Conservation (phyloP, 257 asterid genomes). For the Fraxinus excelsior region DNA sequence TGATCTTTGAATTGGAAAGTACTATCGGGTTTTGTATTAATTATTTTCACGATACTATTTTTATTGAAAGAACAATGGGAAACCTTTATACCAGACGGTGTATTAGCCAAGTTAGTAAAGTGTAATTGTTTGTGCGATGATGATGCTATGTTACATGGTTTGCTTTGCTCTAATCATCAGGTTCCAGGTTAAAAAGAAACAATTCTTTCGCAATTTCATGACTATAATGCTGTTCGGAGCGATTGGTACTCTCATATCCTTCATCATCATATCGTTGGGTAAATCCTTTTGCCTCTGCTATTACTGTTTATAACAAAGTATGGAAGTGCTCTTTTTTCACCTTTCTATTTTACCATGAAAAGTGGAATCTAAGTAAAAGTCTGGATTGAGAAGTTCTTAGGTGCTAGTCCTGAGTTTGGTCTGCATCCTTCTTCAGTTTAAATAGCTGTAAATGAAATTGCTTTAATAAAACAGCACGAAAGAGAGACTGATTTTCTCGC, state of each 20-base stretch:
- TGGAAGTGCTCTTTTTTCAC: neutral
- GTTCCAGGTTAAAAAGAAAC: conserved; percentile 97
- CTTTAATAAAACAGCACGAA: neutral
- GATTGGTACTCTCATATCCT: conserved; percentile 88
- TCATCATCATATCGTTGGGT: conserved; percentile 81
- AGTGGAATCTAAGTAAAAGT: neutral
- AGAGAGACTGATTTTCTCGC: conserved; percentile 7
- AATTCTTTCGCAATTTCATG: conserved; percentile 90
- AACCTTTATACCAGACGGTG: neutral
- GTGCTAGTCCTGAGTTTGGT: conserved; percentile 1
- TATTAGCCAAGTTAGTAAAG: neutral
- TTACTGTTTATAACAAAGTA: conserved; percentile 19
- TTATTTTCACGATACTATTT: neutral
- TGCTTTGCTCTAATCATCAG: conserved; percentile 46
- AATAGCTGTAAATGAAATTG: conserved; percentile 11
- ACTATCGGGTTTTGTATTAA: neutral
- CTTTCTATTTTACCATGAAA: conserved; percentile 14
- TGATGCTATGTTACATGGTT: conserved; percentile 25
- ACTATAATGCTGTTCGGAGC: conserved; percentile 92
- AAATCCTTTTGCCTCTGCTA: conserved; percentile 30
- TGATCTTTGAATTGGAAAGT: neutral
- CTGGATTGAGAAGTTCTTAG: conserved; percentile 3
- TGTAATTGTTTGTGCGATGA: conserved; percentile 17
- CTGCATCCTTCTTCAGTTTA: conserved; percentile 1
- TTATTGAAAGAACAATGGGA: neutral